These are phyloP conservation scores for Chaetothyriales sp. DNA, from an alignment of 2,329 filamentous ascomycete species.

Conservation along the genomic window DNA sequence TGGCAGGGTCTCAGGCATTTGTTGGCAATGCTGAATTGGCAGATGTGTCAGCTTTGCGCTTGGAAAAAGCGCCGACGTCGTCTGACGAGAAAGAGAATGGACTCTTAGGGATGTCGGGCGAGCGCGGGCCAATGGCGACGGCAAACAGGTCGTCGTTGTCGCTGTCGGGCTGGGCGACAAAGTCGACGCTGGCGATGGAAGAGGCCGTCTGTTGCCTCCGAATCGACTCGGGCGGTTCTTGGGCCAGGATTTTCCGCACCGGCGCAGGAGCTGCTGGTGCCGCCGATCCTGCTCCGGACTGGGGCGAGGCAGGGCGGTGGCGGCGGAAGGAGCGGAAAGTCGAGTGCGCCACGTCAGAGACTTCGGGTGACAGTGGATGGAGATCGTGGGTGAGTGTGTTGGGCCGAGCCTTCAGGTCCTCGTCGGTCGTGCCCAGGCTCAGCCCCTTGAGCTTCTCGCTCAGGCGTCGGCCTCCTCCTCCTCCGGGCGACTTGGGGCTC, in stretches of 20 bases:
- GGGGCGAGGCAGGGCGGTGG: slow-evolving; percentile 22
- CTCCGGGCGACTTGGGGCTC: slow-evolving; percentile 37
- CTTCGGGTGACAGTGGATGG: slow-evolving; percentile 48
- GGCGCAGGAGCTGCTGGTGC: slow-evolving; percentile 8
- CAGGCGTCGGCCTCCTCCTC: slow-evolving; percentile 44
- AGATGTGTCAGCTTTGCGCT: slow-evolving; percentile 10
- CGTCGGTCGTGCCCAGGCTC: slow-evolving; percentile 59
- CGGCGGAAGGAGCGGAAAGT: slow-evolving; percentile 50
- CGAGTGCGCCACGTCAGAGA: slow-evolving; percentile 50
- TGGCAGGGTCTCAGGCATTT: background rate
- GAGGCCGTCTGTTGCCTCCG: slow-evolving; percentile 25
- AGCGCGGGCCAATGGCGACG: slow-evolving; percentile 70
- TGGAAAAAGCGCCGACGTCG: slow-evolving; percentile 22
- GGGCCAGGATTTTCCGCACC: slow-evolving; percentile 22
- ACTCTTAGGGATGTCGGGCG: slow-evolving; percentile 71
- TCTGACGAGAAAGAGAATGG: slow-evolving; percentile 54
- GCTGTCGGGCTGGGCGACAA: slow-evolving; percentile 17
- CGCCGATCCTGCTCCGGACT: slow-evolving; percentile 1
- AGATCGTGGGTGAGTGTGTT: slow-evolving; percentile 20
- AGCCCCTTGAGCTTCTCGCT: slow-evolving; percentile 69
- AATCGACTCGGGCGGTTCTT: slow-evolving; percentile 27
- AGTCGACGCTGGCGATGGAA: slow-evolving; percentile 22
- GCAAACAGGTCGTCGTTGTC: slow-evolving; percentile 76
- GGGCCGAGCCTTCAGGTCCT: slow-evolving; percentile 38
- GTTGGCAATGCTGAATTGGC: background rate